Base-by-base conservation (phyloP, 192 early-diverging fungal species). In the Geosiphon pyriformis region DNA sequence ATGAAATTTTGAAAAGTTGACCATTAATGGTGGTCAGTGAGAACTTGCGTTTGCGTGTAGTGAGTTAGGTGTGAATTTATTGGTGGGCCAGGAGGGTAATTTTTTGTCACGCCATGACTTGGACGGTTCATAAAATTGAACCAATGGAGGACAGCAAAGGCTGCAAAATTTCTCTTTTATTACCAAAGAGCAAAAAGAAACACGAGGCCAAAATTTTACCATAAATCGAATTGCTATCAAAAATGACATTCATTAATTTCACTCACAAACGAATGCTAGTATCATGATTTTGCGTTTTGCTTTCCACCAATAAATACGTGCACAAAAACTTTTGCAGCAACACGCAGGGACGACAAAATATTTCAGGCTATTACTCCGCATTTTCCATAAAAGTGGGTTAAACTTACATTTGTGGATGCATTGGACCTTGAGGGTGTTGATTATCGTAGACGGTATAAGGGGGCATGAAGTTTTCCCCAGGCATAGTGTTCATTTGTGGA, bases 401-500 rank as follows among this genome's bases (percentile, higher is more conserved):
- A 34, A 55, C 51, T 54, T 54, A 65, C 51, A 65, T 65, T 54
- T 54, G 33, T 35, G 49, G 32, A 15, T 65, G 63, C 33, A 65
- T 65, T 55, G 48, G 63, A 18, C 35, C 30, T 65, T 11, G 50
- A 3, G 63, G 10, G 10, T 23, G 6, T 54, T 52, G 60, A 31
- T 46, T 33, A 3, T 65, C 63, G 22, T 65, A 65, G n/a, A n/a
- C n/a, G n/a, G 17, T 20, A n/a, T 49, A 65, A 11, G 50, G 29
- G 11, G 46, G 63, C 33, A 65, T 65, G 47, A 65, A 65, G 30
- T 54, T 54, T 27, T 65, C 63, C 10, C 30, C 22, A 26, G 63
- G 52, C 51, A 65, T 65, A 37, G 32, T 35, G 33, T 54, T 65
- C 63, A 65, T 65, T 54, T 65, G 63, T 4, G 60, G 46, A 37